Evolutionary conservation across 2,329 filamentous ascomycete species (phyloP).

Genomic region (Trichoderma sp.): DNA sequence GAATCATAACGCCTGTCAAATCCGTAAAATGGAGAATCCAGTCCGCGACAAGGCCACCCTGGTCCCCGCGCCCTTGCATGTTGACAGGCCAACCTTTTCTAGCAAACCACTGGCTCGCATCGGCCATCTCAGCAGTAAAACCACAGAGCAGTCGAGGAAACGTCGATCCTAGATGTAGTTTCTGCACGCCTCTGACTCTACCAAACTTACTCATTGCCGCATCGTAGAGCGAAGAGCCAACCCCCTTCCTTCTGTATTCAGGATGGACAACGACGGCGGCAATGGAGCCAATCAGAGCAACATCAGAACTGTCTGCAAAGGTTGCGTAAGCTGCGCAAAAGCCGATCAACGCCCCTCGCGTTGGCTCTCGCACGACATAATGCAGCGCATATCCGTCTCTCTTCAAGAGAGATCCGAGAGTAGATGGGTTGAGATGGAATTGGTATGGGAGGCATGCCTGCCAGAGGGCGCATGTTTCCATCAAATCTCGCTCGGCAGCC

Average conservation of each 20-base stretch:
- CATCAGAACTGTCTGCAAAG: slow-evolving; percentile 52
- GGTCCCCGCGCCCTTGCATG: slow-evolving; percentile 38
- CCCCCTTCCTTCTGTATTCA: slow-evolving; percentile 46
- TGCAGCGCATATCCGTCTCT: slow-evolving; percentile 57
- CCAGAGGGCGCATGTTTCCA: slow-evolving; percentile 47
- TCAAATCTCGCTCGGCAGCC: slow-evolving; percentile 39
- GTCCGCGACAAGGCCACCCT: slow-evolving; percentile 51
- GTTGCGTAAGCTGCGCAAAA: slow-evolving; percentile 61
- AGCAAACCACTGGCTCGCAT: slow-evolving; percentile 51
- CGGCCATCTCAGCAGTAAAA: slow-evolving; percentile 41
- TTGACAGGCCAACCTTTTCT: slow-evolving; percentile 53
- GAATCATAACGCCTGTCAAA: slow-evolving; percentile 42
- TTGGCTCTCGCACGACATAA: slow-evolving; percentile 52
- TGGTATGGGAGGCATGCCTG: slow-evolving; percentile 39
- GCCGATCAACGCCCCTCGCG: slow-evolving; percentile 43
- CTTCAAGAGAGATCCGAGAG: slow-evolving; percentile 47
- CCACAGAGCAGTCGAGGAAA: slow-evolving; percentile 59
- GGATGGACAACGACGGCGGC: slow-evolving; percentile 52
- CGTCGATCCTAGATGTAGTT: slow-evolving; percentile 55
- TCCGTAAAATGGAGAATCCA: slow-evolving; percentile 53
- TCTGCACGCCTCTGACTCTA: slow-evolving; percentile 50
- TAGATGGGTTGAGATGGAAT: slow-evolving; percentile 44
- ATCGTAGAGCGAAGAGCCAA: slow-evolving; percentile 53
- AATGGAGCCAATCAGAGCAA: slow-evolving; percentile 51
- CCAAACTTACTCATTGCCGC: slow-evolving; percentile 49